A percentile compares a stretch with the other conserved stretches of the same genome.
phyloP scores from a whole-genome alignment of 352 stramenopile species.

The Phytophthora nicotianae region DNA sequence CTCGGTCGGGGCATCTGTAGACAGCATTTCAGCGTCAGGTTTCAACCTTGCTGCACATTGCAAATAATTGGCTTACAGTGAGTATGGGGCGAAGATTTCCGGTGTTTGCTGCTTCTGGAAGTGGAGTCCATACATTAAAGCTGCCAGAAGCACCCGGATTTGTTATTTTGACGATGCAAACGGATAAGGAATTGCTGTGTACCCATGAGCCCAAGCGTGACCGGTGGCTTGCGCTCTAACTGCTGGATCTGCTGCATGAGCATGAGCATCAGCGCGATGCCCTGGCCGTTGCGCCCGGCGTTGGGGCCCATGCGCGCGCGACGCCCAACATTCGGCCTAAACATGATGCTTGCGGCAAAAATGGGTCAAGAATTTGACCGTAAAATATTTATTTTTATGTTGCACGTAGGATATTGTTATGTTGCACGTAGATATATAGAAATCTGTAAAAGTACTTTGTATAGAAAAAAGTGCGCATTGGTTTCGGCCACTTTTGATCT shows the following conservation, averaged over 20 bases:
- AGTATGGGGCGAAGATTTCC: constrained; percentile 45
- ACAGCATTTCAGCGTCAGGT: background rate
- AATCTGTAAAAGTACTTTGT: background rate
- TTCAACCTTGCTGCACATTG: background rate
- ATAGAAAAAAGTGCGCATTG: too few relatives aligned
- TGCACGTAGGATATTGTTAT: background rate
- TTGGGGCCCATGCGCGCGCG: constrained; percentile 40
- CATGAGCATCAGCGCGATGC: constrained; percentile 47
- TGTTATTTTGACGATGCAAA: background rate
- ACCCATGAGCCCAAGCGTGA: constrained; percentile 63
- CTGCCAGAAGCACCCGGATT: constrained; percentile 16
- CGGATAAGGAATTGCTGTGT: background rate
- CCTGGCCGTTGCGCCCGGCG: constrained; percentile 25
- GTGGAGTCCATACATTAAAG: constrained; percentile 58
- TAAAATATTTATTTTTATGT: constrained; percentile 3
- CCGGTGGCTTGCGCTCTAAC: constrained; percentile 64
- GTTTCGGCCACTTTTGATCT: too few relatives aligned
- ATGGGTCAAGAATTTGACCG: too few relatives aligned
- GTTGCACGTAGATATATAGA: background rate
- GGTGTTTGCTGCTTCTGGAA: constrained; percentile 52
- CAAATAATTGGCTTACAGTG: constrained; percentile 38
- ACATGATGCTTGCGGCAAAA: constrained; percentile 22
- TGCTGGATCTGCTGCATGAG: constrained; percentile 49
- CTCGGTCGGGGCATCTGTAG: constrained; percentile 70
- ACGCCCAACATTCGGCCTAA: constrained; percentile 36